phyloP scores from a whole-genome alignment of 1,284 basidiomycete species.

The Fistulinella cinereoalba region DNA sequence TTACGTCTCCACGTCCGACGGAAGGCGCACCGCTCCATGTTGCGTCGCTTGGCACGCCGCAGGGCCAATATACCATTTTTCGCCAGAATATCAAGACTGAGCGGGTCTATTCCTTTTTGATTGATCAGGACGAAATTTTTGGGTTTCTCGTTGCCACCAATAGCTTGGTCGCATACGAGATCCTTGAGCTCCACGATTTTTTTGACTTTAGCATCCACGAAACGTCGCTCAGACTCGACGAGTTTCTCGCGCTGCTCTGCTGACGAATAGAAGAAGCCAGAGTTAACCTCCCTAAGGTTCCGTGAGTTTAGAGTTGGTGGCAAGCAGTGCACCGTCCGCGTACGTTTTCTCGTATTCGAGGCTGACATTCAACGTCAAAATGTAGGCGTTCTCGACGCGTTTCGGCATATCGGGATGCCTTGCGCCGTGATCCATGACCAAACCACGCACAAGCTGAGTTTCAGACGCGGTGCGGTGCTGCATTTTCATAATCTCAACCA shows the following conservation, averaged over 20 bases:
- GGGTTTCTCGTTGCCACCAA: constrained; percentile 74
- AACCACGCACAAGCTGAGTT: constrained; percentile 93
- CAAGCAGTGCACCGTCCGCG: constrained; percentile 36
- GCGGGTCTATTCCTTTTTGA: constrained; percentile 99
- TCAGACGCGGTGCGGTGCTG: constrained; percentile 98
- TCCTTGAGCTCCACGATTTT: constrained; percentile 99
- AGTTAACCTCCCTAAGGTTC: constrained; percentile 89
- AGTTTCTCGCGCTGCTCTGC: constrained; percentile 99
- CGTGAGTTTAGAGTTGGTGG: constrained; percentile 21
- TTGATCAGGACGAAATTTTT: constrained; percentile 97
- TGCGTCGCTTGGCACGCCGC: constrained; percentile 93
- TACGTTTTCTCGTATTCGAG: constrained; percentile 99
- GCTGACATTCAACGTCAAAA: constrained; percentile 96
- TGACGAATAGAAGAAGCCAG: constrained; percentile 98
- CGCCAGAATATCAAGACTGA: constrained; percentile 93
- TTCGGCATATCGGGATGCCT: constrained; percentile 99
- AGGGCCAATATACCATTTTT: constrained; percentile 97
- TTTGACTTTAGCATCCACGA: constrained; percentile 92
- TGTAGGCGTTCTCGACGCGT: constrained; percentile 94
- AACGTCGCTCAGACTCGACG: constrained; percentile 94
- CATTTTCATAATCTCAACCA: constrained; percentile 99
- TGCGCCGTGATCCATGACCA: constrained; percentile 95
- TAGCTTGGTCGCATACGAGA: constrained; percentile 88
- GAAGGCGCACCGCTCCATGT: constrained; percentile 85
- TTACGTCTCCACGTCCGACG: constrained; percentile 26